Percentiles rank a stretch among this genome's conserved stretches.
These are phyloP conservation scores for Intubia oerlemansii DNA, from an alignment of 2,329 filamentous ascomycete genomes.

Conservation along the genomic window DNA sequence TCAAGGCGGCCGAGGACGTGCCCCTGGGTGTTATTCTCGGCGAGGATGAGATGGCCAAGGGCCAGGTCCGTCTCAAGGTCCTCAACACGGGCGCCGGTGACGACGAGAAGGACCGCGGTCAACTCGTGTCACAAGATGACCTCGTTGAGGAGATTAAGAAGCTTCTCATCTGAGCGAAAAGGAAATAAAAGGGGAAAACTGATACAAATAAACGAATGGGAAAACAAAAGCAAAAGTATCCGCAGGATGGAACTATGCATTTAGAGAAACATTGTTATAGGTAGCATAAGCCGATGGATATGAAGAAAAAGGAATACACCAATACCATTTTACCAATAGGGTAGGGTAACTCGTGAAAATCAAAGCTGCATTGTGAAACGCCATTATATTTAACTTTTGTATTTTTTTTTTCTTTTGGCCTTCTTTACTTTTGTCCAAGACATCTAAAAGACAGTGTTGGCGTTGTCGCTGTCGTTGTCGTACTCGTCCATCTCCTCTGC, in stretches of 20 bases:
- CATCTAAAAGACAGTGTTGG: too few relatives aligned
- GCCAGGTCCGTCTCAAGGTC: slow-evolving; percentile 74
- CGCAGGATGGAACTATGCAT: neutral
- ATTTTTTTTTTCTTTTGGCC: too few relatives aligned
- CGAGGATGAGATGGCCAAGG: slow-evolving; percentile 66
- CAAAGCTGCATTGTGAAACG: too few relatives aligned
- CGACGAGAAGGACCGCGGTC: slow-evolving; percentile 78
- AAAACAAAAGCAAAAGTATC: neutral
- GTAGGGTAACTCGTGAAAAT: too few relatives aligned
- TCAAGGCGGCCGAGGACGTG: slow-evolving; percentile 77
- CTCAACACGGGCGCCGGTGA: slow-evolving; percentile 40
- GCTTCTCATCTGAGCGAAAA: slow-evolving; percentile 6
- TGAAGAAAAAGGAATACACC: too few relatives aligned
- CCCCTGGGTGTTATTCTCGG: slow-evolving; percentile 80
- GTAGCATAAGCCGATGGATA: too few relatives aligned
- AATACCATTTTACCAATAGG: too few relatives aligned
- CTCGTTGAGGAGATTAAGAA: slow-evolving; percentile 41
- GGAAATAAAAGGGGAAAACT: neutral
- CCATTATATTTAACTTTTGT: too few relatives aligned
- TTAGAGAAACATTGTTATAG: too few relatives aligned
- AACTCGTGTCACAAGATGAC: slow-evolving; percentile 43
- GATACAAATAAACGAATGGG: neutral
- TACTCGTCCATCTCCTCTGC: slow-evolving; percentile 38
- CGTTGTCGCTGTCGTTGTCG: too few relatives aligned
- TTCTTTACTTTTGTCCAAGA: too few relatives aligned